Percentiles rank a stretch among this genome's conserved stretches.
phyloP scores from a whole-genome alignment of 768 basidiomycete species.

The Agaricus sinodeliciosus region DNA sequence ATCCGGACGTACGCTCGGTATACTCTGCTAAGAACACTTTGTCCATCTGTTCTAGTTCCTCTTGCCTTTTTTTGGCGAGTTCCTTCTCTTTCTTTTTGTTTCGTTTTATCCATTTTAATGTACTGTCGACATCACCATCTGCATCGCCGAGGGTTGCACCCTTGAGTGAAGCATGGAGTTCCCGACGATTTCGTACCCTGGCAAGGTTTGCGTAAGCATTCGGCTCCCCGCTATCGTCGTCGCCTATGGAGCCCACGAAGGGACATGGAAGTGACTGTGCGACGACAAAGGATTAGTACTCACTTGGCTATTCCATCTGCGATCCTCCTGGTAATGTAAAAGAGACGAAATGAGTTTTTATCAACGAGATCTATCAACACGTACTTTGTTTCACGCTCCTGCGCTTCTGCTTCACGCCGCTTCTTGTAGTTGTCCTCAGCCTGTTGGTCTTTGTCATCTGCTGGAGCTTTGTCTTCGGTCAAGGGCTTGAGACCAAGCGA shows the following conservation, averaged over 20 bases:
- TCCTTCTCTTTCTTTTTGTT: conserved; percentile 90
- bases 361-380: conserved; percentile 18
- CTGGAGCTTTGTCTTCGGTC: conserved; percentile 68
- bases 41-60: conserved; percentile 83
- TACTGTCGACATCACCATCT: conserved; percentile 71
- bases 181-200: conserved; percentile 91
- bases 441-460: conserved; percentile 69
- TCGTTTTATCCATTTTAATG: conserved; percentile 86
- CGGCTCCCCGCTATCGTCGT: conserved; percentile 20
- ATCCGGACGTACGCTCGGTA: conserved; percentile 64
- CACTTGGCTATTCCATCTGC: conserved; percentile 82
- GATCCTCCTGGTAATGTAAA: conserved; percentile 46
- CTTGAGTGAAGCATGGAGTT: conserved; percentile 87
- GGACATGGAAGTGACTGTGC: conserved; percentile 43
- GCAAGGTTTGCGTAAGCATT: conserved; percentile 42
- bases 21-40: conserved; percentile 71
- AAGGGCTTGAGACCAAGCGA: conserved; percentile 91
- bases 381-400: conserved; percentile 76
- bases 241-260: conserved; percentile 34
- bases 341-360: conserved; percentile 19
- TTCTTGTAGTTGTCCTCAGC: conserved; percentile 86
- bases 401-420: conserved; percentile 58
- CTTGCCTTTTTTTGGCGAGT: conserved; percentile 73
- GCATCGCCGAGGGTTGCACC: conserved; percentile 89
- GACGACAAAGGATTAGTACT: conserved; percentile 36